Conservation (phyloP, 192 early-diverging fungal species). For the Dissophora globulifera region DNA sequence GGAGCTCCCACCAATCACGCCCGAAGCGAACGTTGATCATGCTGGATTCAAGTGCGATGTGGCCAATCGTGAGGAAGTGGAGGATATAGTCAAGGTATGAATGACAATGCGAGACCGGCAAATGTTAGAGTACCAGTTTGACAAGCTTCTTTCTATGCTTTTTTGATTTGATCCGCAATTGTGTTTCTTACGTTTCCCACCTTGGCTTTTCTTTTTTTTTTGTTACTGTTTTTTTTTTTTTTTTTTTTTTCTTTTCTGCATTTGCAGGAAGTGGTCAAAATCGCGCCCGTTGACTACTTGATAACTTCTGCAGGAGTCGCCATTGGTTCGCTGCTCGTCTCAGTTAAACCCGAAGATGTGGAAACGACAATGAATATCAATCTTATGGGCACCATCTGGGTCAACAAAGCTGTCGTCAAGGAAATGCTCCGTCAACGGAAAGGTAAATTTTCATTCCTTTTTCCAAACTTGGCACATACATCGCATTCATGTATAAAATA, state of each 20-base stretch:
- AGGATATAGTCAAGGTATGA: constrained; percentile 52
- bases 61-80: constrained; percentile 50
- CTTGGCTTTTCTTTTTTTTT: neutral
- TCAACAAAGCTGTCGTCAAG: constrained; percentile 65
- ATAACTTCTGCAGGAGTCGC: constrained; percentile 71
- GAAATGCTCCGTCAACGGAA: constrained; percentile 64
- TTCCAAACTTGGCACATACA: neutral
- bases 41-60: constrained; percentile 59
- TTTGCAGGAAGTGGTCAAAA: constrained; percentile 28
- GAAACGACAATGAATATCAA: constrained; percentile 72
- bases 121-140: too few relatives aligned
- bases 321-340: constrained; percentile 62
- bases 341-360: constrained; percentile 57
- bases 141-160: neutral
- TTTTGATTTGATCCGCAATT: constrained; percentile 13
- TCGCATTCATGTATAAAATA: too few relatives aligned
- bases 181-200: neutral
- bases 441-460: constrained; percentile 46
- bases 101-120: neutral
- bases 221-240: neutral
- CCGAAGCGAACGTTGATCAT: constrained; percentile 23
- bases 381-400: constrained; percentile 74
- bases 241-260: constrained; percentile 3
- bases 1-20: constrained; percentile 38
- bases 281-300: constrained; percentile 50